These are phyloP conservation scores for Kappamyces sp. DNA, from an alignment of 192 early-diverging fungal species.

Conservation along the genomic window DNA sequence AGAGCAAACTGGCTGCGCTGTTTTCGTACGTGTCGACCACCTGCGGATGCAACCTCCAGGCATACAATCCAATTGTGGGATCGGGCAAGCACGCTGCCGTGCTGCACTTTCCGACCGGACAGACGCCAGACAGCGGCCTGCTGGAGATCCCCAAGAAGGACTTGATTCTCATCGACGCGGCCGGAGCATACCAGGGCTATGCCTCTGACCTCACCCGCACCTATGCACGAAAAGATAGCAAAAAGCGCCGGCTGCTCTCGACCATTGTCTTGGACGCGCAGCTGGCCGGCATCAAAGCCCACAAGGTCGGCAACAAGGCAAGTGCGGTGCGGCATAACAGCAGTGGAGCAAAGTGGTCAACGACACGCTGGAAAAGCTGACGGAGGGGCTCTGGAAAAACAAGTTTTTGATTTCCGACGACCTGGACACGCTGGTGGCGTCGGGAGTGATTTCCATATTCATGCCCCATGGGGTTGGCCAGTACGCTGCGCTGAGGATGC, in stretches of 20 bases:
- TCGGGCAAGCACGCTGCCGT: conserved; percentile 70
- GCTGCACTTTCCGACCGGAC: conserved; percentile 83
- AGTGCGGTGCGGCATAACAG: conserved; percentile 40
- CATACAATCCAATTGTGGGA: conserved; percentile 82
- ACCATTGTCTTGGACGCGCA: conserved; percentile 71
- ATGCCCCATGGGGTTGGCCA: conserved; percentile 91
- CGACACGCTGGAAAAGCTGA: conserved; percentile 8
- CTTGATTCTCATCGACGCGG: conserved; percentile 81
- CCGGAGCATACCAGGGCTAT: conserved; percentile 71
- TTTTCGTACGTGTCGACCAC: conserved; percentile 60
- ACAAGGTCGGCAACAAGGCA: conserved; percentile 52
- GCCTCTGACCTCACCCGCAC: conserved; percentile 89
- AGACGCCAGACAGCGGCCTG: conserved; percentile 32
- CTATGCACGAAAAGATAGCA: conserved; percentile 15
- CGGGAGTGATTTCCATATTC: conserved; percentile 62
- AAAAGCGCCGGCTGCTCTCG: conserved; percentile 43
- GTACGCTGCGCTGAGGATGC: no score
- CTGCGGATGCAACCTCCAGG: conserved; percentile 60
- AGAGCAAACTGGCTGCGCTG: conserved; percentile 66
- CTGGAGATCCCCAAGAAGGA: conserved; percentile 19
- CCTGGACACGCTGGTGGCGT: conserved; percentile 41
- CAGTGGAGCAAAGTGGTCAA: conserved; percentile 35
- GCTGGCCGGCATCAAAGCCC: conserved; percentile 49
- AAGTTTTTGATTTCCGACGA: conserved; percentile 65
- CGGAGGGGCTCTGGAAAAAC: conserved; percentile 38